Conservation (phyloP, 2,329 filamentous ascomycete genomes). For the Atkinsonella hypoxylon region DNA sequence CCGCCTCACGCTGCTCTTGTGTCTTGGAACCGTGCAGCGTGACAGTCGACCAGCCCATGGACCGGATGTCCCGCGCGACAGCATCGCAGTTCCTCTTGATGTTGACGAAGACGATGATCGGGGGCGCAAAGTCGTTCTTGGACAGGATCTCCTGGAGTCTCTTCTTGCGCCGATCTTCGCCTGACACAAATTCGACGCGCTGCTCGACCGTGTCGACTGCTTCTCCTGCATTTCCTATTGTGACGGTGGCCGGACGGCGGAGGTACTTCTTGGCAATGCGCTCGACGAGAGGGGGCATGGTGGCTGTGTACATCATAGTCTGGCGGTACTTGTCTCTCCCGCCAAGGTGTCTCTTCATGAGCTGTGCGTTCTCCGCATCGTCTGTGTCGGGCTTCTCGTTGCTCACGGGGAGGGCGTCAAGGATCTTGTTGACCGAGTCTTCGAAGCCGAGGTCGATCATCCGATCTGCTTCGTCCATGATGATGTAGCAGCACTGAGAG, state of each 20-base stretch:
- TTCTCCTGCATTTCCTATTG: conserved; percentile 87
- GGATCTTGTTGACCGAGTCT: conserved; percentile 93
- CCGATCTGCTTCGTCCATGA: conserved; percentile 98
- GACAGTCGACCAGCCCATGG: conserved; percentile 81
- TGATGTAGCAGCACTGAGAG: conserved; percentile 93
- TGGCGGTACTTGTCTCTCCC: conserved; percentile 76
- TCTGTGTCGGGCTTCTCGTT: conserved; percentile 96
- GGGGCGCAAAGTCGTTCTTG: conserved; percentile 68
- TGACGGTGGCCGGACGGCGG: conserved; percentile 82
- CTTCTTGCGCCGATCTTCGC: conserved; percentile 95
- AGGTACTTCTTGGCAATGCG: conserved; percentile 96
- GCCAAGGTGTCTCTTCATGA: conserved; percentile 73
- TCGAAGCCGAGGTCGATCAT: conserved; percentile 99
- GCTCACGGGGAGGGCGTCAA: conserved; percentile 79
- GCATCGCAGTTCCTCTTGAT: conserved; percentile 98
- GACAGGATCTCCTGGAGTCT: conserved; percentile 81
- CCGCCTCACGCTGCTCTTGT: conserved; percentile 93
- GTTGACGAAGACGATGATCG: conserved; percentile 99
- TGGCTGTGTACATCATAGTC: conserved; percentile 99
- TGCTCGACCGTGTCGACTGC: conserved; percentile 97
- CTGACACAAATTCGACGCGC: conserved; percentile 78
- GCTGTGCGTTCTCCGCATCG: conserved; percentile 70
- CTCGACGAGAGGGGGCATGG: conserved; percentile 87
- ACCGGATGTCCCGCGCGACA: conserved; percentile 85
- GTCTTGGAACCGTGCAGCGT: conserved; percentile 94